These are phyloP conservation scores for Hymenoscyphus repandus DNA, from an alignment of 2,329 filamentous ascomycete genomes.

Conservation along the genomic window DNA sequence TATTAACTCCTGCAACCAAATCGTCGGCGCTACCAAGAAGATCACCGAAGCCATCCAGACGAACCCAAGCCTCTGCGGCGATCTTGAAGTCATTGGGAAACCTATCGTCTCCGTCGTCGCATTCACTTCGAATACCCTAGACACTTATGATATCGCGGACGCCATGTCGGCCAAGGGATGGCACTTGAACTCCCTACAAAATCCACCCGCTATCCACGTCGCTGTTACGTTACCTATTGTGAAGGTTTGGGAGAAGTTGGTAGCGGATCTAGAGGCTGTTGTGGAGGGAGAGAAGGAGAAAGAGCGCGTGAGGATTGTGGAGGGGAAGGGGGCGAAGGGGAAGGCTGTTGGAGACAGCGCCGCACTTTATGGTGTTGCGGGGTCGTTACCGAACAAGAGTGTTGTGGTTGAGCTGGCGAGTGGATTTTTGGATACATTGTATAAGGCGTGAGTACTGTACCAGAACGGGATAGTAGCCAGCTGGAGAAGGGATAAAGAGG, in stretches of 20 bases:
- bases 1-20: conserved; percentile 77
- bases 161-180: conserved; percentile 79
- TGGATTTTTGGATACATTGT: conserved; percentile 88
- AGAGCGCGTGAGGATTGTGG: conserved; percentile 65
- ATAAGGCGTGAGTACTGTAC: conserved; percentile 75
- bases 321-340: conserved; percentile 61
- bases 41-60: conserved; percentile 70
- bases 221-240: conserved; percentile 86
- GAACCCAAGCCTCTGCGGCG: conserved; percentile 61
- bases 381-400: conserved; percentile 91
- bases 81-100: conserved; percentile 75
- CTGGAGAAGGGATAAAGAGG: conserved; percentile 28
- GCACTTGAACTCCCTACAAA: conserved; percentile 94
- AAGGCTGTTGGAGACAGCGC: conserved; percentile 73
- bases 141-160: conserved; percentile 93
- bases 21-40: conserved; percentile 81
- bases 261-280: conserved; percentile 64
- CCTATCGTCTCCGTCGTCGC: conserved; percentile 88
- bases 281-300: conserved; percentile 74
- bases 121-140: conserved; percentile 75
- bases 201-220: conserved; percentile 86
- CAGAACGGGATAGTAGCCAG: too few relatives aligned
- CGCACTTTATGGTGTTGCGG: conserved; percentile 90
- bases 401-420: conserved; percentile 85
- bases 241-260: conserved; percentile 72